Base-by-base conservation (phyloP, 1,284 basidiomycete species). In the Neotropicomus parvogracilis region DNA sequence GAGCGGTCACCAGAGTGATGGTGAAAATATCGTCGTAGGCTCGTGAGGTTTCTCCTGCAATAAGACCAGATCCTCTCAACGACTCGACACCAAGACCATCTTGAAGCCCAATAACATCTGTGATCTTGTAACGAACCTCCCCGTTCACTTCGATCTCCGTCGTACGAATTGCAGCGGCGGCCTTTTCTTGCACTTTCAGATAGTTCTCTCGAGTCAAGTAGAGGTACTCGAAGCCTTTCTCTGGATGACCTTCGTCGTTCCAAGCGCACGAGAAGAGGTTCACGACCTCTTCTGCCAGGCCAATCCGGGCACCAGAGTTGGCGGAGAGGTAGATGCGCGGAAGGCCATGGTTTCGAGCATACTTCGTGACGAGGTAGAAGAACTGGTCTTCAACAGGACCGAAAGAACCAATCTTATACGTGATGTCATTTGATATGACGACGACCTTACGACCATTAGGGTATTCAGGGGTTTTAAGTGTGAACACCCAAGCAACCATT, bases 21-120 rank as follows among this genome's bases (percentile, higher is more conserved):
- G 97, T 99, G 78, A 99, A 99, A 68, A 99, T 97, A 67, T 98
- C 93, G 62, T 99, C 94, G 69, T 97, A 97, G 0, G 97, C 97
- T 36, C 97, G 85, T 40, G 95, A 97, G 0, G 97, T 99, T 72
- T 97, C 97, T 54, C 97, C 97, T 34, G 97, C 97, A 64, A 99
- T 99, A 60, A 99, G 83, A 71, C 97, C 97, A 34, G 95, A 97
- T 37, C 97, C 97, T 63, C 79, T 90, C 64, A 99, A 75, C 56
- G 87, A 97, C 71, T 99, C 97, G 42, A 99, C 97, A 69, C 97
- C 97, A n/a, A 99, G 81, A 48, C 97, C 97, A 56, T 97, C 90
- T 67, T 97, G 92, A 40, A 92, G 75, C 69, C 97, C 97, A 57
- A 99, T 95, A 67, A 99, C 87, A 63, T 95, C 93, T 44, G 91